These are phyloP conservation scores for Pichia gijzeniarum DNA, from an alignment of 805 yeast genomes.

Conservation along the genomic window DNA sequence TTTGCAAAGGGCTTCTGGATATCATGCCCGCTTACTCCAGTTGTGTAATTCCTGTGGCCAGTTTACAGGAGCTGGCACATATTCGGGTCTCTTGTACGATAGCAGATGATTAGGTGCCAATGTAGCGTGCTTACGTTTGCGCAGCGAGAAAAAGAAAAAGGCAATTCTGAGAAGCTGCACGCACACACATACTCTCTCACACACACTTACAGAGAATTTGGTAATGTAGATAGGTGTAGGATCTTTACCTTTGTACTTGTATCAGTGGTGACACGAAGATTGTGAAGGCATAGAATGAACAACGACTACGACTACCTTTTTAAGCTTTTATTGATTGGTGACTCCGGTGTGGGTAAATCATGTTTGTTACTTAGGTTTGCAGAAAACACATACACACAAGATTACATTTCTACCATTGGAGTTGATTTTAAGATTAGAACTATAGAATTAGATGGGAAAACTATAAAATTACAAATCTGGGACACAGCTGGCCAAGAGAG, in stretches of 20 bases:
- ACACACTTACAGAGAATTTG: too few relatives aligned
- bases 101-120: too few relatives aligned
- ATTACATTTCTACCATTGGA: constrained; percentile 95
- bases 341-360: constrained; percentile 98
- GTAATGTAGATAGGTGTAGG: too few relatives aligned
- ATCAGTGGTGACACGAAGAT: too few relatives aligned
- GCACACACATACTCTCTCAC: not conserved
- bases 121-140: too few relatives aligned
- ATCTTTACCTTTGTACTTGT: too few relatives aligned
- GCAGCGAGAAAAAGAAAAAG: not conserved
- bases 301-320: constrained; percentile 97
- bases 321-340: constrained; percentile 92
- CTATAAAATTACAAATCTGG: constrained; percentile 97
- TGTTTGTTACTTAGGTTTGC: constrained; percentile 93
- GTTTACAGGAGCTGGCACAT: too few relatives aligned
- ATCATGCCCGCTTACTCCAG: too few relatives aligned
- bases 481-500: constrained; percentile 99
- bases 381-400: constrained; percentile 94
- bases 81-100: too few relatives aligned
- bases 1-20: too few relatives aligned
- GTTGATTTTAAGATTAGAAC: constrained; percentile 91
- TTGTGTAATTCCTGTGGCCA: too few relatives aligned
- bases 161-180: not conserved
- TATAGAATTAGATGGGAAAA: constrained; percentile 91
- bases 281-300: constrained; percentile 59